Evolutionary conservation across 805 yeast species (phyloP).

Genomic region (Cyberlindnera sargentensis): DNA sequence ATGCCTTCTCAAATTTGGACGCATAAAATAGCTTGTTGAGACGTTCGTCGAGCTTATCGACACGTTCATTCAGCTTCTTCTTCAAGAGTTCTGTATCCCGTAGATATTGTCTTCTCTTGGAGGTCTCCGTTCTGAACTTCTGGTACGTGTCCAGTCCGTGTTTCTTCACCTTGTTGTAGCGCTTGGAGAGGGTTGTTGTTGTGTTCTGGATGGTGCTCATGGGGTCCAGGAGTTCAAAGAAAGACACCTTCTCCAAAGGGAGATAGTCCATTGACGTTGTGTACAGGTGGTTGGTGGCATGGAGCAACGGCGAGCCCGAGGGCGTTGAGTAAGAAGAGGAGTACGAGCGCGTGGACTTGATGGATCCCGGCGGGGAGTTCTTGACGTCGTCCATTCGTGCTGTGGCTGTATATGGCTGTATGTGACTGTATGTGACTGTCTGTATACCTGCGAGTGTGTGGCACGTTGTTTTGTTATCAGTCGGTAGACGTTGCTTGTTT

Average conservation of each 20-base stretch:
- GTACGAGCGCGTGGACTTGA: slow-evolving; percentile 9
- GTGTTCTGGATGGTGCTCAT: slow-evolving; percentile 16
- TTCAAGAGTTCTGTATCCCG: slow-evolving; percentile 22
- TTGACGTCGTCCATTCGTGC: too few species aligned
- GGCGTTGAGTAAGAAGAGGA: slow-evolving; percentile 19
- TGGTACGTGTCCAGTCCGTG: slow-evolving; percentile 15
- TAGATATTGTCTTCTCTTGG: slow-evolving; percentile 14
- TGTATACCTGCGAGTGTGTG: not conserved
- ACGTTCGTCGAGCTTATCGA: slow-evolving; percentile 33
- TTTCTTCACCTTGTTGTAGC: slow-evolving; percentile 21
- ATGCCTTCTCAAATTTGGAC: slow-evolving; percentile 64
- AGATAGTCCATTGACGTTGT: slow-evolving; percentile 14
- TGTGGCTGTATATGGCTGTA: too few species aligned
- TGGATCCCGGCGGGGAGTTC: too few species aligned
- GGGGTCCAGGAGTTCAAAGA: slow-evolving; percentile 26
- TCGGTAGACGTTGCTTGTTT: too few species aligned
- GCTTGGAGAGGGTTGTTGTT: slow-evolving; percentile 17
- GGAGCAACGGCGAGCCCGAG: slow-evolving; percentile 19
- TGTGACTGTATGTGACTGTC: too few species aligned
- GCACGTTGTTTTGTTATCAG: not conserved
- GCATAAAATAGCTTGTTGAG: slow-evolving; percentile 32
- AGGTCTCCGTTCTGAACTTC: slow-evolving; percentile 16
- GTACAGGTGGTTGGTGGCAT: slow-evolving; percentile 12
- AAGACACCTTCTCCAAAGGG: slow-evolving; percentile 21
- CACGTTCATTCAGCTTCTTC: slow-evolving; percentile 20